Base-by-base conservation (phyloP, 23 red algal genomes). In the Gracilaria caudata region DNA sequence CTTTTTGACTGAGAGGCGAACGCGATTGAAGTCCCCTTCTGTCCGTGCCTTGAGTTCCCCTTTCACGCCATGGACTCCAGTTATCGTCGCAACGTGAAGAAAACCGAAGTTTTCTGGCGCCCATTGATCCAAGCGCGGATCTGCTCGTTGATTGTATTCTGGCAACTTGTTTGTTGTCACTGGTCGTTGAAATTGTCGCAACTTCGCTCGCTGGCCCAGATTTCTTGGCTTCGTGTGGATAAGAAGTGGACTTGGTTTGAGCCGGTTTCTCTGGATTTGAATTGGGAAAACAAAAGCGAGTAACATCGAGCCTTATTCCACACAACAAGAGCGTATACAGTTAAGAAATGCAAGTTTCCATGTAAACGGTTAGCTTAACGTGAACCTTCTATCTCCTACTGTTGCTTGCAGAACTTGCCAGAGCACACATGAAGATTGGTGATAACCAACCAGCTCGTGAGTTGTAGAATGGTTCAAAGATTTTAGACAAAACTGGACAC, bases 71-170 rank as follows among this genome's bases (percentile, higher is more conserved):
- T 96, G 94, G 29, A 83, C 57, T 21, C 88, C 88, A 32, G 60
- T 88, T 25, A 96, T 81, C 53, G 77, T 91, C 10, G 81, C 87
- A 14, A 96, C 72, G 74, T 92, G 83, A 47, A 86, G 57, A 84
- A 96, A 96, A 29, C 86, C 94, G 59, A 92, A 64, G 8, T 84
- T 84, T 55, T 96, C 94, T 46, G 94, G 88, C 3, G 94, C 79
- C 51, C 76, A 92, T 8, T 55, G 73, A 43, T 87, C 77, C 3
- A 64, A 17, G 2, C 60, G 78, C 1, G 77, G 54, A 39, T 75
- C 70, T 0, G 70, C 26, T 49, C 8, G 7, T 7, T 45, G 37
- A 0, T 19, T 66, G 14, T 35, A 30, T 66, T 66, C 61, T 30
- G 30, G 3, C 29, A 66, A 8, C 30, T 66, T 66, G 30, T 16